Evolutionary conservation across 257 asterid species (phyloP).

Genomic region (Solanum medicagineum): DNA sequence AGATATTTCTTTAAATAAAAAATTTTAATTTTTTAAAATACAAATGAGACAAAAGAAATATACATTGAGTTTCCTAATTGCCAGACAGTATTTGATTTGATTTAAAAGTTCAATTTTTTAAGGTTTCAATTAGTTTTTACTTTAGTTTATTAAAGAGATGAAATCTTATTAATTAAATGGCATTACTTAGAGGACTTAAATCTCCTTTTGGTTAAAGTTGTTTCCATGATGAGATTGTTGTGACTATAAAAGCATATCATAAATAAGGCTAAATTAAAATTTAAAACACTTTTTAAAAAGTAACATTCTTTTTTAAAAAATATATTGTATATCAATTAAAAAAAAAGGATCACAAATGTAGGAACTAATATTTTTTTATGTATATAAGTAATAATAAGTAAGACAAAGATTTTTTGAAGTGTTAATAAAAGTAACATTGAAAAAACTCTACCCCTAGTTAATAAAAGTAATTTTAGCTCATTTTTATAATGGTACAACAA

Average conservation of each 20-base stretch:
- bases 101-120: neutral
- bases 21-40: neutral
- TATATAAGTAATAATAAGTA: too few relatives aligned
- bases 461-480: neutral
- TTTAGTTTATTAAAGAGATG: neutral
- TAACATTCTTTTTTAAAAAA: too few relatives aligned
- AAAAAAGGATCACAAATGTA: too few relatives aligned
- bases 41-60: neutral
- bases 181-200: neutral
- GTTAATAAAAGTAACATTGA: too few relatives aligned
- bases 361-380: neutral
- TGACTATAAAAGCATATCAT: neutral
- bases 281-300: too few relatives aligned
- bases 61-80: neutral
- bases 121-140: neutral
- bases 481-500: neutral
- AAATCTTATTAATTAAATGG: neutral
- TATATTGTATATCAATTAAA: too few relatives aligned
- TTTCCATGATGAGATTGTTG: neutral
- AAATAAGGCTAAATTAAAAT: neutral
- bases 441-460: neutral
- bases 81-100: conserved; percentile 7
- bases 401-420: too few relatives aligned
- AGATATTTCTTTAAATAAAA: neutral
- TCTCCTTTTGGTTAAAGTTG: neutral